phyloP scores from a whole-genome alignment of 495 filamentous ascomycete genomes.

The Aspergillus incahuasiensis region DNA sequence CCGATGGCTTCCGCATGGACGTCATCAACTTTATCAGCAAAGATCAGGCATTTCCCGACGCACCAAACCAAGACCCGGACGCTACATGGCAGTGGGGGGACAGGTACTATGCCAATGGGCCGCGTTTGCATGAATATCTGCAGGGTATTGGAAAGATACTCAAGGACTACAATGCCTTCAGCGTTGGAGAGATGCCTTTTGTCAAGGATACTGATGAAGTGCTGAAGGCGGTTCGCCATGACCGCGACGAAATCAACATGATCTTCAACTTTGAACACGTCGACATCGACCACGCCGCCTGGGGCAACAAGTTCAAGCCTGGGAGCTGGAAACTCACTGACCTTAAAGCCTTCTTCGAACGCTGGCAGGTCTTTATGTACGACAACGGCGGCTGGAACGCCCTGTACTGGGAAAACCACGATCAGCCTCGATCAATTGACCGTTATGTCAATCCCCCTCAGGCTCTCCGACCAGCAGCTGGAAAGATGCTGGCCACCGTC shows the following conservation, averaged over 20 bases:
- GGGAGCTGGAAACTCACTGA: constrained; percentile 51
- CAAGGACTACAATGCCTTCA: constrained; percentile 62
- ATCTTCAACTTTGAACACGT: constrained; percentile 68
- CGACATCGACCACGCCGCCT: constrained; percentile 53
- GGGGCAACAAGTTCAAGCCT: constrained; percentile 45
- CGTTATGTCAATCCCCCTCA: constrained; percentile 51
- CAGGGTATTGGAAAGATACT: constrained; percentile 60
- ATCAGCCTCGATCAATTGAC: constrained; percentile 61
- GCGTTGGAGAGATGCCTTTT: constrained; percentile 68
- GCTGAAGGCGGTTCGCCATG: constrained; percentile 52
- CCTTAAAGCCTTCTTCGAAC: constrained; percentile 54
- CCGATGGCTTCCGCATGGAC: constrained; percentile 68
- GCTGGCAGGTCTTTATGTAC: constrained; percentile 66
- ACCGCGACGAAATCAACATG: constrained; percentile 65
- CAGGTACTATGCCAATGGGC: constrained; percentile 59
- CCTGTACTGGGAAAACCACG: constrained; percentile 70
- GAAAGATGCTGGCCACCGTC: constrained; percentile 62
- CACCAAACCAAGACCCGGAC: constrained; percentile 48
- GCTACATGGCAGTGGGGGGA: constrained; percentile 51
- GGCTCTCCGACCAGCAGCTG: constrained; percentile 39
- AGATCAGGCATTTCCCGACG: constrained; percentile 55
- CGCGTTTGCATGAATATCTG: constrained; percentile 61
- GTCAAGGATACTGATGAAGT: constrained; percentile 55
- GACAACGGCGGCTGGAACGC: constrained; percentile 69
- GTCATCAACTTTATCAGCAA: constrained; percentile 66